phyloP scores from a whole-genome alignment of 2,329 filamentous ascomycete genomes.

The Ilyonectria sp. region DNA sequence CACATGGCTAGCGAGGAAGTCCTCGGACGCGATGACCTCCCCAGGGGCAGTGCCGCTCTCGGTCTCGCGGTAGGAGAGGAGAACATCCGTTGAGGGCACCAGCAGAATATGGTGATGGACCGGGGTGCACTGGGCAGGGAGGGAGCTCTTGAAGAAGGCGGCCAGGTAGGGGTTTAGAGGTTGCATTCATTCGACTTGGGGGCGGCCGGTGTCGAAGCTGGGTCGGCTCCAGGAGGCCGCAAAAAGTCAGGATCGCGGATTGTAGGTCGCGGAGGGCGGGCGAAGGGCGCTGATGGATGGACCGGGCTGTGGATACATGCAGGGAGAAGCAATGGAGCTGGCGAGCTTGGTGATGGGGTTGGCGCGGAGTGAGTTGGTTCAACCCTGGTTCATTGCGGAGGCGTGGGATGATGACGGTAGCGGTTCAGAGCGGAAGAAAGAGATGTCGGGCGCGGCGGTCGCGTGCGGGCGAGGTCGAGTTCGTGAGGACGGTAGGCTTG shows the following conservation, averaged over 20 bases:
- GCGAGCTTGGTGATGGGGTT: constrained; percentile 22
- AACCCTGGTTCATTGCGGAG: constrained; percentile 41
- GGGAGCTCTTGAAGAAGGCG: constrained; percentile 98
- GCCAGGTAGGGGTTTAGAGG: constrained; percentile 98
- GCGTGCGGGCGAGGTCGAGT: constrained; percentile 25
- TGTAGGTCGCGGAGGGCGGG: constrained; percentile 27
- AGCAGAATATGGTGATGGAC: constrained; percentile 94
- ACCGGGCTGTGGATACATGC: constrained; percentile 45
- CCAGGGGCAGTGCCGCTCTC: constrained; percentile 84
- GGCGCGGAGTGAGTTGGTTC: constrained; percentile 31
- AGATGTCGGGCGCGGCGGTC: constrained; percentile 29
- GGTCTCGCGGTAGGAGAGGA: constrained; percentile 89
- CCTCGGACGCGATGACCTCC: constrained; percentile 90
- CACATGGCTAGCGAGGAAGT: constrained; percentile 97
- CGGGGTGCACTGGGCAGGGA: constrained; percentile 91
- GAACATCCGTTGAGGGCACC: constrained; percentile 92
- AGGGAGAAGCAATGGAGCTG: constrained; percentile 31
- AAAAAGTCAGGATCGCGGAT: constrained; percentile 38
- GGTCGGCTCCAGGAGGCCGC: constrained; percentile 48
- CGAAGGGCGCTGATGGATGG: constrained; percentile 34
- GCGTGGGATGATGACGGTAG: constrained; percentile 43
- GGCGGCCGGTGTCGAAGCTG: constrained; percentile 45
- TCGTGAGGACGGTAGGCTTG: constrained; percentile 14
- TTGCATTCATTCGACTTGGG: constrained; percentile 78
- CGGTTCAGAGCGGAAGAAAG: constrained; percentile 29